Evolutionary conservation across 2,329 filamentous ascomycete genomes (phyloP), one percentile per base, ranked within the genome.

Genomic region (Clarireedia sp.): DNA sequence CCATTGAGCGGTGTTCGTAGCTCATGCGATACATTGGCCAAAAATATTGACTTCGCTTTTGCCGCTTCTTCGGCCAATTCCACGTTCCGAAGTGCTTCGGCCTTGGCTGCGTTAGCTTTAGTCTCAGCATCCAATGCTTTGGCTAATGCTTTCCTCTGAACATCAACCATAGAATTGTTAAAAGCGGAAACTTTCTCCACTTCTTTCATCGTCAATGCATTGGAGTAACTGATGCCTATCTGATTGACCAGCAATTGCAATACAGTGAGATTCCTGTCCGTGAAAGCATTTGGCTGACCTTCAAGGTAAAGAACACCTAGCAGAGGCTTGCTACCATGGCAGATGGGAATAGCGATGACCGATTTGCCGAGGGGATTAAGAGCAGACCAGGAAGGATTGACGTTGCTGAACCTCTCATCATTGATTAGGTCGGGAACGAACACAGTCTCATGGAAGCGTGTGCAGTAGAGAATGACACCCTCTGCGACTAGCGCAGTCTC

Each of bases 1-100:
- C 90, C 90, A 56, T 92, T 91, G 49, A 95, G 83, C 0, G 90
- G 90, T 1, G 87, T 91, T 47, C 87, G 82, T 56, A 92, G 73
- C 70, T 92, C 88, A 70, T 92, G 88, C 2, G 86, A 90, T 62
- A 92, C 89, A 60, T 89, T 88, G 41, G 86, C 85, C 45, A 88
- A 73, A 71, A 92, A 92, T 56, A 91, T 89, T 2, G 84, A 87
- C 69, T 92, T 92, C 40, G 87, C 88, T 70, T 87, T 89, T 21
- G 87, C 87, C 10, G 88, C 88, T 69, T 92, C 88, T 67, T 92
- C 87, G 16, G 89, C 89, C 40, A 91, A 78, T 70, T 88, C 86
- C 67, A 91, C 87, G 68, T 89, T 90, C 58, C 85, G 81, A 66
- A 88, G 83, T 7, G 88, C 88, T 66, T 89, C 82, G 0, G 85